Conservation (phyloP, 2,329 filamentous ascomycete genomes). For the Claviceps sp. region DNA sequence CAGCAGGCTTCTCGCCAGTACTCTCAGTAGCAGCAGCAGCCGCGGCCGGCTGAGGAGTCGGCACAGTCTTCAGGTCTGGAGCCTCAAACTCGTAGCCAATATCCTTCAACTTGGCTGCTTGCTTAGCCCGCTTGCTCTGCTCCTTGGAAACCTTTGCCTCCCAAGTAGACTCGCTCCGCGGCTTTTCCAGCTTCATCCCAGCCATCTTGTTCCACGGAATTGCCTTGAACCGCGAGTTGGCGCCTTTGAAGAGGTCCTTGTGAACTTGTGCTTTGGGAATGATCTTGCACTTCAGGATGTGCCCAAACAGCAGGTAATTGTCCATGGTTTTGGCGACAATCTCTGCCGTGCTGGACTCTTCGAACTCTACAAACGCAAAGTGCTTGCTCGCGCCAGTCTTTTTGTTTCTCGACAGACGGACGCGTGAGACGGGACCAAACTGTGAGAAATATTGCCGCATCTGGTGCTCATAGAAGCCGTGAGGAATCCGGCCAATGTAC, state of each 20-base stretch:
- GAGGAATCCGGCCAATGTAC: conserved; percentile 82
- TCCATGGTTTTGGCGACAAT: conserved; percentile 95
- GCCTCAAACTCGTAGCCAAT: conserved; percentile 74
- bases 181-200: conserved; percentile 59
- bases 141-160: conserved; percentile 60
- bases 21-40: conserved; percentile 13
- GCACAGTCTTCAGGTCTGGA: conserved; percentile 51
- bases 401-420: conserved; percentile 83
- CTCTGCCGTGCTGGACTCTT: conserved; percentile 61
- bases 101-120: conserved; percentile 62
- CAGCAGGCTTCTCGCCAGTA: conserved; percentile 15
- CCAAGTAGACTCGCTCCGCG: conserved; percentile 66
- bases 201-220: conserved; percentile 82
- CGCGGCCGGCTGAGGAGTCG: conserved; percentile 24
- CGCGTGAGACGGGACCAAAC: conserved; percentile 67
- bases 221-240: conserved; percentile 78
- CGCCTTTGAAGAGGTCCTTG: conserved; percentile 74
- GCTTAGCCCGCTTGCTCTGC: conserved; percentile 52
- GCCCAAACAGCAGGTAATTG: conserved; percentile 90
- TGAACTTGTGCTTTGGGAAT: conserved; percentile 68
- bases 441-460: conserved; percentile 90
- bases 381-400: conserved; percentile 86
- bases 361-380: conserved; percentile 89
- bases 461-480: conserved; percentile 92
- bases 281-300: conserved; percentile 78